These are phyloP conservation scores for Fusarium ambrosium DNA, from an alignment of 2,329 filamentous ascomycete genomes.

Conservation along the genomic window DNA sequence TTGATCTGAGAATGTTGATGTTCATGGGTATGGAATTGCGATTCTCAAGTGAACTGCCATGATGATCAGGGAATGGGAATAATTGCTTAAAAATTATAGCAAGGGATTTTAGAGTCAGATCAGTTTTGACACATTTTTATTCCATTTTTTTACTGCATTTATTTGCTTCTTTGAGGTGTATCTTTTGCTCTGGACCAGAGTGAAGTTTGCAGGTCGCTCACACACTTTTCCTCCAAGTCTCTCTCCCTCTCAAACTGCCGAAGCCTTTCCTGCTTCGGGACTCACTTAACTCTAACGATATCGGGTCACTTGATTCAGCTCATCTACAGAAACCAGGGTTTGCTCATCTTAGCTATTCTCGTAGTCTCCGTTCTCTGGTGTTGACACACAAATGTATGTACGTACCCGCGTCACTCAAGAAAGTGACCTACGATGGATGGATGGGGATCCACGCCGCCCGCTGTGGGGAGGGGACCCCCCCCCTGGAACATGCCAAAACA, in stretches of 20 bases:
- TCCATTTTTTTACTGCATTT: background rate
- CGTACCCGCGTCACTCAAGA: background rate
- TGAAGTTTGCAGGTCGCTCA: background rate
- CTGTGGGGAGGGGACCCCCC: slow-evolving; percentile 17
- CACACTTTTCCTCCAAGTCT: background rate
- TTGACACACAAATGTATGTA: background rate
- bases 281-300: background rate
- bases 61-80: background rate
- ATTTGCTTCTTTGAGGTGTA: background rate
- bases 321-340: background rate
- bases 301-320: slow-evolving; percentile 9
- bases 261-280: background rate
- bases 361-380: background rate
- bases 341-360: slow-evolving; percentile 3
- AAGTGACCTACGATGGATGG: background rate
- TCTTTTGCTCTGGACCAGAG: background rate
- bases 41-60: background rate
- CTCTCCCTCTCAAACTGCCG: background rate
- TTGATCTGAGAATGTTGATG: background rate
- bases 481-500: slow-evolving; percentile 32
- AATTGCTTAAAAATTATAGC: background rate
- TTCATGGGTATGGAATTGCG: background rate
- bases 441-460: slow-evolving; percentile 14
- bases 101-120: background rate
- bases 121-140: background rate